Conservation (phyloP, 1,284 basidiomycete genomes). For the Polyporus tsugae region DNA sequence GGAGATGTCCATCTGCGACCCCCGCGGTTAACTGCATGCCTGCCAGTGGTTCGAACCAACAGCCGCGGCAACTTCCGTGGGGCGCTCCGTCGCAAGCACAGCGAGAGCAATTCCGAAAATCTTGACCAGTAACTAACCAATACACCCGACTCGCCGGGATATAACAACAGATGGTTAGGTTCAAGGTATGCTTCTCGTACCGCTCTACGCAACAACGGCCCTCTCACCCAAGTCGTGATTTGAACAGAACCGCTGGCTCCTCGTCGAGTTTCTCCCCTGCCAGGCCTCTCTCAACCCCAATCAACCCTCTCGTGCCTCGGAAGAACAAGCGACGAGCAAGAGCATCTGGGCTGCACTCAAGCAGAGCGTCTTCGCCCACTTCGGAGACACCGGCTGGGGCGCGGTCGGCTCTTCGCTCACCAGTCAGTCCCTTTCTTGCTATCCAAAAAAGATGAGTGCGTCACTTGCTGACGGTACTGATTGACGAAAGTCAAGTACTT, state of each 20-base stretch:
- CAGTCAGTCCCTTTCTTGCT: constrained; percentile 49
- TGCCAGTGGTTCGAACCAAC: too few relatives aligned
- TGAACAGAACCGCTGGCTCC: constrained; percentile 77
- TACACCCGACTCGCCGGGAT: not conserved
- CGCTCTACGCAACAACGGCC: not conserved
- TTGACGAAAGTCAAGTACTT: constrained; percentile 79
- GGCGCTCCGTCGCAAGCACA: too few relatives aligned
- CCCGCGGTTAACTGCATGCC: too few relatives aligned
- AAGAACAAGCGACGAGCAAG: constrained; percentile 50
- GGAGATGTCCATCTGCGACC: too few relatives aligned
- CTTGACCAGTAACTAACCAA: too few relatives aligned
- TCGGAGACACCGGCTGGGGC: constrained; percentile 85
- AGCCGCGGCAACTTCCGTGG: too few relatives aligned
- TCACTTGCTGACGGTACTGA: not conserved
- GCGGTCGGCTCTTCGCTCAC: constrained; percentile 72
- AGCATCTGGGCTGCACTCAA: constrained; percentile 72
- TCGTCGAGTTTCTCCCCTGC: constrained; percentile 78
- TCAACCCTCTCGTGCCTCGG: constrained; percentile 6
- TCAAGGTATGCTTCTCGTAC: constrained; percentile 50
- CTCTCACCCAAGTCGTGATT: constrained; percentile 4
- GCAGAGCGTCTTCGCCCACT: constrained; percentile 75
- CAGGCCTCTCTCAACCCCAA: too few relatives aligned
- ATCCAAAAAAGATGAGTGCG: not conserved
- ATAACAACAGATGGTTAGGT: constrained; percentile 57
- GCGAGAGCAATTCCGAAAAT: too few relatives aligned